Base-by-base conservation (phyloP, 2,329 filamentous ascomycete genomes). In the Ophiocordyceps camponoti-saundersi region DNA sequence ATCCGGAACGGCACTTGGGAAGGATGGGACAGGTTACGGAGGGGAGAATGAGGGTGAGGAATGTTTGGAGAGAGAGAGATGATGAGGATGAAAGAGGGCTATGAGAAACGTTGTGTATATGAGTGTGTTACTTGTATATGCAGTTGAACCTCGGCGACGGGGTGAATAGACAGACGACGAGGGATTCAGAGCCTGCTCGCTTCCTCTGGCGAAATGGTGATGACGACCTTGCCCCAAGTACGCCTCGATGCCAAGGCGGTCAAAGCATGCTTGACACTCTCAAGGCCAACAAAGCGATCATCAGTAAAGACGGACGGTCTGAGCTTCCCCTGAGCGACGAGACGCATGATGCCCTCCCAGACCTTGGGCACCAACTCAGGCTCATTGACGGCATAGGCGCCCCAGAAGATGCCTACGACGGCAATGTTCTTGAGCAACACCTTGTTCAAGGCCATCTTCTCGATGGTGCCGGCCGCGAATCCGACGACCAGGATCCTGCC, bases 171-270 rank as follows among this genome's bases (percentile, higher is more conserved):
- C 8, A 29, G 26, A 26, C 23, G 23, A 26, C 4, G 23, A 4
- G 5, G 8, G 8, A 23, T 13, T 22, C 53, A 80, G 58, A 80
- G 54, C 61, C 74, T 77, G 55, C 71, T 76, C 51, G 71, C 68
- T 7, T 69, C 72, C 42, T 77, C 71, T 55, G 88, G 84, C 1
- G 82, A 80, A 41, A 96, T 71, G 65, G 86, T 86, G 20, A 95
- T 81, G 1, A 95, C 86, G 1, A 96, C 90, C 72, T 96, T 96
- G 0, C 90, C 90, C 90, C 90, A 96, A 1, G 88, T 95, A 45
- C 83, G 85, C 49, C 90, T 72, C 1, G 78, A 77, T 1, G 86
- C 89, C 47, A 96, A 65, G 2, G 84, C 84, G 56, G 81, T 71
- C 56, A 96, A 62, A 1, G 89, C 89, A 50, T 75, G 76, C 0